Base-by-base conservation (phyloP, 345 rosid species). In the Passiflora organensis region DNA sequence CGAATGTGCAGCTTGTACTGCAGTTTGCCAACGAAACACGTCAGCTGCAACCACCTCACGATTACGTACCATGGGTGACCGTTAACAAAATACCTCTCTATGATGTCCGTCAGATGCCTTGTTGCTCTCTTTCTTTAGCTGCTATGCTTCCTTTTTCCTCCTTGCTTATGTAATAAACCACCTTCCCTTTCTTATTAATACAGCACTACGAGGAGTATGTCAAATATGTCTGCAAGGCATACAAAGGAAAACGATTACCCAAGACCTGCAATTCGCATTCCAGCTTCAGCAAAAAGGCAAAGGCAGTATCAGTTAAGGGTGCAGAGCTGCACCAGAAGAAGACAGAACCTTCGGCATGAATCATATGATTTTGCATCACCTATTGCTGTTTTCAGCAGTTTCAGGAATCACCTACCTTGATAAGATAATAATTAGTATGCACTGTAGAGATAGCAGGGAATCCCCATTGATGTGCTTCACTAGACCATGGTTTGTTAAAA, bases 151-250 rank as follows among this genome's bases (percentile, higher is more conserved):
- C n/a, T 21, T 9, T 1, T 45, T 20, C 25, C 23, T 48, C 13
- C 15, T 48, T 48, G 25, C 23, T 48, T 48, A 8, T 6, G 18
- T 10, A 2, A 0, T 47, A 28, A 28, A 8, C 34, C 34, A 28
- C 34, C 34, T 28, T 34, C 34, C 4, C 10, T 24, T 55, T 10
- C 6, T 38, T 4, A n/a, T n/a, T n/a, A 18, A 36, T 59, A 56
- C 71, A 76, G 81, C 70, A 72, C 13, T 76, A 15, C 39, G 58
- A 6, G 4, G 60, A 69, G 20, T 72, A 55, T 42, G 38, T 59
- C 14, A 32, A 47, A 43, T 60, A 72, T 23, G 47, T 72, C 44
- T 76, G 78, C 68, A 53, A 64, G 37, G 81, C 72, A 51, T 72
- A 69, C 42, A 62, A 25, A 60, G 78, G 77, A 24, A 21, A 39